A percentile compares a stretch with the other conserved stretches of the same genome.
Conservation (phyloP, 768 basidiomycete genomes). For the Mycena latifolia region DNA sequence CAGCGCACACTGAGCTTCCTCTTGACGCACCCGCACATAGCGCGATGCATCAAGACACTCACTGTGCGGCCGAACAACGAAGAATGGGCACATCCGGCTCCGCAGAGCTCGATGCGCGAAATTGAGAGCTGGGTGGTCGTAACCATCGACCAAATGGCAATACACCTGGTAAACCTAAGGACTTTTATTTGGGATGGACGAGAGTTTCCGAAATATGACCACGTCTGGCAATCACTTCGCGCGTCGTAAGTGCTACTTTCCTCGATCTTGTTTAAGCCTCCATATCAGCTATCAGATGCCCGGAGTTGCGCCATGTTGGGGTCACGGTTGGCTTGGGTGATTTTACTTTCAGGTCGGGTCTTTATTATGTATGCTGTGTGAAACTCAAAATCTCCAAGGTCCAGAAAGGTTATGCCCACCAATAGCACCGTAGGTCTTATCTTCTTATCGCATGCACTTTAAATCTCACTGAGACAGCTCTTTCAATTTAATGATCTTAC, state of each 20-base stretch:
- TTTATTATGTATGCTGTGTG: neutral
- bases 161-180: constrained; percentile 29
- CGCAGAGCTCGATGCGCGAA: constrained; percentile 27
- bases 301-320: constrained; percentile 31
- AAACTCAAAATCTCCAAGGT: constrained; percentile 10
- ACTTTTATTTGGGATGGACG: constrained; percentile 33
- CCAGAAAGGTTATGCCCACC: constrained; percentile 33
- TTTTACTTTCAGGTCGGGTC: constrained; percentile 30
- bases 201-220: constrained; percentile 34
- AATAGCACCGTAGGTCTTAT: constrained; percentile 26
- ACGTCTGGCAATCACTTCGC: constrained; percentile 29
- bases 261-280: neutral
- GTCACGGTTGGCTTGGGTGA: constrained; percentile 32
- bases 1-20: constrained; percentile 31
- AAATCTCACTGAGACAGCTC: constrained; percentile 14
- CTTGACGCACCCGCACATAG: constrained; percentile 25
- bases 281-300: constrained; percentile 22
- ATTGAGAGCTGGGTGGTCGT: constrained; percentile 37
- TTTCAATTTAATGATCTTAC: constrained; percentile 31
- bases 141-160: constrained; percentile 33
- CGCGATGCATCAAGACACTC: constrained; percentile 28
- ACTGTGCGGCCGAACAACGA: constrained; percentile 35
- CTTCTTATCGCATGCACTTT: neutral
- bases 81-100: constrained; percentile 24
- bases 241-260: constrained; percentile 13